A percentile compares a stretch with the other conserved stretches of the same genome.
phyloP scores from a whole-genome alignment of 192 early-diverging fungal genomes.

The Diversispora eburnea region DNA sequence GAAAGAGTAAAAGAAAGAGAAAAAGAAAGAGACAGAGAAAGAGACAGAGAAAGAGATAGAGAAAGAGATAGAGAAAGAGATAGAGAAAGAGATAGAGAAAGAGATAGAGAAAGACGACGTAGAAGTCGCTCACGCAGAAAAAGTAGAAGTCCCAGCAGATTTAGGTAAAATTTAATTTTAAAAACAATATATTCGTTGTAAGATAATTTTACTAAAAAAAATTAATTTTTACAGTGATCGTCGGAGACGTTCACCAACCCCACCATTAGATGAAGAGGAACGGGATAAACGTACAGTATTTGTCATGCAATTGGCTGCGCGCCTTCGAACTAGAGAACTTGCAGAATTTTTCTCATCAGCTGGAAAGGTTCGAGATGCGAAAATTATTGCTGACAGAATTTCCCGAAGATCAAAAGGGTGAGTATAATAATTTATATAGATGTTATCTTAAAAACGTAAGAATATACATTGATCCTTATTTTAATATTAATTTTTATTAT shows the following conservation, averaged over 20 bases:
- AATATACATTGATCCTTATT: background rate
- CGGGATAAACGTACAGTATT: slow-evolving; percentile 93
- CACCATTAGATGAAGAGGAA: slow-evolving; percentile 67
- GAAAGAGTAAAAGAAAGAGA: background rate
- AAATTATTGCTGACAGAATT: slow-evolving; percentile 80
- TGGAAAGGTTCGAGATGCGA: slow-evolving; percentile 84
- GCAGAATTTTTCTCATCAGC: slow-evolving; percentile 79
- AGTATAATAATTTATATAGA: slow-evolving; percentile 10
- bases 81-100: no score
- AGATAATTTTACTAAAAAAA: background rate
- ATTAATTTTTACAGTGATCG: slow-evolving; percentile 30
- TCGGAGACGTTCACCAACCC: slow-evolving; percentile 59
- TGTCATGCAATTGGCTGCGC: slow-evolving; percentile 87
- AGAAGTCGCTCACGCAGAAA: slow-evolving; percentile 35
- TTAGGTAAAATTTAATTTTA: background rate
- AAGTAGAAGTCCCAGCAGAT: slow-evolving; percentile 28
- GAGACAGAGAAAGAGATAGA: no score
- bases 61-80: no score
- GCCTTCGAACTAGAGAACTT: slow-evolving; percentile 73
- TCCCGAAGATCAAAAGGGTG: slow-evolving; percentile 86
- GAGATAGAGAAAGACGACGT: slow-evolving; percentile 22
- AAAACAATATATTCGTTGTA: background rate
- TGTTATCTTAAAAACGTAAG: background rate
- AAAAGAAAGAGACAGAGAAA: background rate
- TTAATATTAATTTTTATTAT: background rate